phyloP scores from a whole-genome alignment of 257 asterid species.

The Solanum medicagineum region DNA sequence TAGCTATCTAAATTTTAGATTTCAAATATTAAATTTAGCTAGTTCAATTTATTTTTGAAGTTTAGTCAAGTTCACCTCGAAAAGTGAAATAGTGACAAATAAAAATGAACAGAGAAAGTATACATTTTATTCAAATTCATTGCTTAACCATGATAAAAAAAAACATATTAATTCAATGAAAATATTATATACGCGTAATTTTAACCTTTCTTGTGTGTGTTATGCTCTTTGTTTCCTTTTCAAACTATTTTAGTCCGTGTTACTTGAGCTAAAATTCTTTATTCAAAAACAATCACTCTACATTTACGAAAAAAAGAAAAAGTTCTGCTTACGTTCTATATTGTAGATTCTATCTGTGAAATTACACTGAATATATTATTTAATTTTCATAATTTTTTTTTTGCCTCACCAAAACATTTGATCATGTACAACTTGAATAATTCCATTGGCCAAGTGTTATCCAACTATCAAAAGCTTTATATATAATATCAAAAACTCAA shows the following conservation, averaged over 20 bases:
- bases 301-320: neutral
- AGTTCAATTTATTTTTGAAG: too few relatives aligned
- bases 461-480: neutral
- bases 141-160: neutral
- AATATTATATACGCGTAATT: neutral
- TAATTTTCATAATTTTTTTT: neutral
- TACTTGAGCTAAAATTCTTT: neutral
- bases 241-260: neutral
- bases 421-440: neutral
- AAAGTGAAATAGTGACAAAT: too few relatives aligned
- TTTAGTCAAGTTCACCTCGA: too few relatives aligned
- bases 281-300: neutral
- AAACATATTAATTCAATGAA: neutral
- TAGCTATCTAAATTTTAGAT: too few relatives aligned
- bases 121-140: neutral
- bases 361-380: neutral
- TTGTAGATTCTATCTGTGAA: accelerated
- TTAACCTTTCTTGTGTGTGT: neutral
- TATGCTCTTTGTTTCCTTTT: neutral
- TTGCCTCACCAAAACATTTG: neutral
- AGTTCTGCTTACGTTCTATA: accelerated
- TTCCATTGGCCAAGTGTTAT: neutral
- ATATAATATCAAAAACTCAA: neutral
- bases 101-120: too few relatives aligned
- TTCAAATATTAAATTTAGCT: too few relatives aligned